Evolutionary conservation across 306 rosid genomes (phyloP), one percentile per base, ranked within the genome.

Genomic region (Malus sylvestris): DNA sequence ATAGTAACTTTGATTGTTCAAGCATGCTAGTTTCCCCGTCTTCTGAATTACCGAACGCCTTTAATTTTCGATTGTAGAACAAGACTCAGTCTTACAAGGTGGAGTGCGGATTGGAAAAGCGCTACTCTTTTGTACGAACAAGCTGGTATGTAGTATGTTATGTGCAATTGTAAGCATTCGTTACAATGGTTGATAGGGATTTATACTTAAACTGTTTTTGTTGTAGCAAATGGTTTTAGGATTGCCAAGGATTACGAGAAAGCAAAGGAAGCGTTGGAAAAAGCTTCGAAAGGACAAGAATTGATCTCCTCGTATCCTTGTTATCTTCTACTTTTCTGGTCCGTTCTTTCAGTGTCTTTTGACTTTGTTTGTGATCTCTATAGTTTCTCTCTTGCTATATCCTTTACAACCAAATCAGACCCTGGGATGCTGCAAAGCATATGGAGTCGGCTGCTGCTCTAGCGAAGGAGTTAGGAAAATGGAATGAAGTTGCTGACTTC

Each of bases 391-490:
- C 33, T 57, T 49, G 61, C 20, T 71, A 57, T 76, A 55, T 78
- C 93, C 90, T 91, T 86, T 72, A 89, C 87, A 40, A 78, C 81
- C 75, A 25, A 75, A 77, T 76, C 70, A 95, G 98, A 85, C 97
- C 96, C 64, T 92, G 98, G 98, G 97, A 95, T 76, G 97, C 98
- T 22, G 97, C 98, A 74, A 92, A 89, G 85, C 97, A 89, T 82
- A 92, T 95, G 97, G 98, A 95, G 84, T 92, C 98, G 78, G 97
- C 98, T 3, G 97, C 89, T 70, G 92, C 86, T 81, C 83, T 89
- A 61, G 98, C 97, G 25, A 95, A 95, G 87, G 98, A 95, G 52
- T 80, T 95, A 57, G 81, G 93, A 13, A 78, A 90, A 49, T 90
- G 90, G 93, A 88, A 27, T 73, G 98, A 95, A 88, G 97, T 86